Base-by-base conservation (phyloP, 2,329 filamentous ascomycete species). In the Hypomyces rosellus region DNA sequence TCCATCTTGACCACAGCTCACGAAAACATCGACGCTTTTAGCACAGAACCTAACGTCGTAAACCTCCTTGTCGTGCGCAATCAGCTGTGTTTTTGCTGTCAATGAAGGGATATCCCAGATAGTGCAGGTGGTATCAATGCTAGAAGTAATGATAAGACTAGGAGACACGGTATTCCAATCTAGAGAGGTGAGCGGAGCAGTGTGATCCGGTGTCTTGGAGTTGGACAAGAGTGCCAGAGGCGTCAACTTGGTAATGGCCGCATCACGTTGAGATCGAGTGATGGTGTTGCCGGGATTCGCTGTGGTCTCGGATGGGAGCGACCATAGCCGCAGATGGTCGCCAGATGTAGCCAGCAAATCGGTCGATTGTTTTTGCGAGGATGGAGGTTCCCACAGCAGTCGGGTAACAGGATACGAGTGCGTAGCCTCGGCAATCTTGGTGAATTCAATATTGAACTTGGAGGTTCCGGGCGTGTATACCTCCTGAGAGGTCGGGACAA, bases 41-140 rank as follows among this genome's bases (percentile, higher is more conserved):
- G 93, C 93, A 71, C 93, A 99, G 71, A 99, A 99, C 16, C 93
- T 85, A 44, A 99, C 93, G 66, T 99, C 93, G 63, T 96, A 99
- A 5, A 99, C 93, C 69, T 99, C 93, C 69, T 97, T 97, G 72
- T 99, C 93, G 67, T 99, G 93, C 16, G 93, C 93, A 69, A 99
- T 99, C 42, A 99, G 76, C 67, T 99, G 93, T 2, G 93, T 99
- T 72, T 99, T 99, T 47, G 93, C 93, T 1, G 93, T 99, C 55
- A 99, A 76, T 1, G 93, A 96, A 3, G 93, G 93, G 50, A 99
- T 99, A 67, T 99, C 93, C 93, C 93, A 99, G 58, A 99, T 99
- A 4, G 93, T 99, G 71, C 93, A 99, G 5, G 93, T 99, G 1
- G 93, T 99, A 65, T 99, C 93, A 63, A 99, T 99, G 67, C 91